These are phyloP conservation scores for Clathrospora elynae DNA, from an alignment of 2,329 filamentous ascomycete genomes.

Conservation along the genomic window DNA sequence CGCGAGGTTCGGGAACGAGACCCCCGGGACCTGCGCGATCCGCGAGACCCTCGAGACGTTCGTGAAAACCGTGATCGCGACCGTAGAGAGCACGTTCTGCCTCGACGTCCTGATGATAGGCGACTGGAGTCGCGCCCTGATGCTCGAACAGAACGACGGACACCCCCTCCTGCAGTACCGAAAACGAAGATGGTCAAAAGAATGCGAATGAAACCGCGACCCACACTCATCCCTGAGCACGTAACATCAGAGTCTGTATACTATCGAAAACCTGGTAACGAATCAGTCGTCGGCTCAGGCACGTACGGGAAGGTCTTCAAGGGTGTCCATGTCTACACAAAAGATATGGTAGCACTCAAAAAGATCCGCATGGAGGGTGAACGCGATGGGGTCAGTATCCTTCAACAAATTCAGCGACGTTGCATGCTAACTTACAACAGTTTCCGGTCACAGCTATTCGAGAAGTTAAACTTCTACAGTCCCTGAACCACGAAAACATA, in stretches of 20 bases:
- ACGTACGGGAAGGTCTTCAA: slow-evolving; percentile 98
- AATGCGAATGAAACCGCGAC: slow-evolving; percentile 72
- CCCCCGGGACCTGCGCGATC: slow-evolving; percentile 18
- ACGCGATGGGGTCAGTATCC: slow-evolving; percentile 67
- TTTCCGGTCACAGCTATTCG: slow-evolving; percentile 90
- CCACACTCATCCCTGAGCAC: slow-evolving; percentile 72
- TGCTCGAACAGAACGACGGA: slow-evolving; percentile 44
- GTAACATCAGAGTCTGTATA: slow-evolving; percentile 86
- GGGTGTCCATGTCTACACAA: slow-evolving; percentile 89
- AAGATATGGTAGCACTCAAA: slow-evolving; percentile 81
- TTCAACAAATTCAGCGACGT: background rate
- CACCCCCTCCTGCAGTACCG: slow-evolving; percentile 48
- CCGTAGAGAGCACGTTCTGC: slow-evolving; percentile 36
- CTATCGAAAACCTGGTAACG: slow-evolving; percentile 94
- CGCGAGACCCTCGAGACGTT: slow-evolving; percentile 28
- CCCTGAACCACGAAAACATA: slow-evolving; percentile 79
- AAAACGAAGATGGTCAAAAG: slow-evolving; percentile 66
- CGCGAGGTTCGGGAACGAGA: slow-evolving; percentile 33
- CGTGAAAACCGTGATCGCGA: slow-evolving; percentile 29
- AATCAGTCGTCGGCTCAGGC: slow-evolving; percentile 92
- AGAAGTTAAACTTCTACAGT: slow-evolving; percentile 91
- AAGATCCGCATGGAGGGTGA: slow-evolving; percentile 94
- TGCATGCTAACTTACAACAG: slow-evolving; percentile 37
- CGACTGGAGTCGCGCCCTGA: slow-evolving; percentile 41
- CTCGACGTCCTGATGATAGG: slow-evolving; percentile 34